Evolutionary conservation across 2,329 filamentous ascomycete genomes (phyloP).

Genomic region (Beauveria asiatica): DNA sequence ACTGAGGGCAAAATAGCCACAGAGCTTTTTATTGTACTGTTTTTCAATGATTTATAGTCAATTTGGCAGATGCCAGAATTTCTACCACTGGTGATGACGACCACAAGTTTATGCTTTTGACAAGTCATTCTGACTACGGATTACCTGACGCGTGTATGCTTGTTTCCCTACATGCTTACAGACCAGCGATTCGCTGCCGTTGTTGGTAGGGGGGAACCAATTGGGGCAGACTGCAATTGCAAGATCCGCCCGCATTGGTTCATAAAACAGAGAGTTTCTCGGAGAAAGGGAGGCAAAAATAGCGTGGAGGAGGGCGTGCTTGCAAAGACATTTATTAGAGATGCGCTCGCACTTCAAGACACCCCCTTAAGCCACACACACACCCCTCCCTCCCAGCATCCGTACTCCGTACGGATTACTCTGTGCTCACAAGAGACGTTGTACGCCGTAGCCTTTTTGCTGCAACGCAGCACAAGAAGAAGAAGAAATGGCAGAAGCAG

Average conservation of each 20-base stretch:
- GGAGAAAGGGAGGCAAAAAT: not conserved
- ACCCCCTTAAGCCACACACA: not conserved
- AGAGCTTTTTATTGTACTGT: not conserved
- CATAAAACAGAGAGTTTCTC: not conserved
- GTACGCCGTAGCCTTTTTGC: not conserved
- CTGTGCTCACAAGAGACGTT: too few relatives aligned
- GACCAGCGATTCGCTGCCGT: not conserved
- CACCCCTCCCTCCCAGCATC: not conserved
- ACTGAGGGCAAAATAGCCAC: not conserved
- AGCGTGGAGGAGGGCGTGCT: not conserved
- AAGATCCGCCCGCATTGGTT: not conserved
- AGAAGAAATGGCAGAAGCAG: not conserved
- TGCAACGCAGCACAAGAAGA: not conserved
- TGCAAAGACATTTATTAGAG: not conserved
- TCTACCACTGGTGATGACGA: not conserved
- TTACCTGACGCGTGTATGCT: not conserved
- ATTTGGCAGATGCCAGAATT: not conserved
- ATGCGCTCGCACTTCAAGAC: not conserved
- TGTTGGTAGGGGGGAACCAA: too few relatives aligned
- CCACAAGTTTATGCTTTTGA: not conserved
- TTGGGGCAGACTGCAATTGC: too few relatives aligned
- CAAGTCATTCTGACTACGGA: not conserved
- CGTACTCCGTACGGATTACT: too few relatives aligned
- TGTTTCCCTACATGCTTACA: too few relatives aligned
- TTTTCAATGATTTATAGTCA: not conserved